A percentile compares a stretch with the other conserved stretches of the same genome.
Conservation (phyloP, 228 moss, liverwort and hornwort genomes). For the Sphagnum fallax region DNA sequence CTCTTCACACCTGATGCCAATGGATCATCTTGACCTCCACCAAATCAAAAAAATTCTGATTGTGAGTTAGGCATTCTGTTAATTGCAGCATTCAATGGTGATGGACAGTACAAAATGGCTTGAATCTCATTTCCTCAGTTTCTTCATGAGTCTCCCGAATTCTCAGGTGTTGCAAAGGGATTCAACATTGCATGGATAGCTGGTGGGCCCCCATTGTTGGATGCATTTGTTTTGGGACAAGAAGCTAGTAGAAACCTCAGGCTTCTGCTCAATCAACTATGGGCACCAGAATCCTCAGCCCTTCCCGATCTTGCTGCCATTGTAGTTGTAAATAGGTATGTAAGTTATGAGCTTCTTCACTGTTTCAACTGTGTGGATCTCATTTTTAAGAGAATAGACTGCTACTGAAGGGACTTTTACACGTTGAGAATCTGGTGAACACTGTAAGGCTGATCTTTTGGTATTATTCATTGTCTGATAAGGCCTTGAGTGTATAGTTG, state of each 20-base stretch:
- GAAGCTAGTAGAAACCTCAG: conserved; percentile 97
- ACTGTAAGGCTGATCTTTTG: no score
- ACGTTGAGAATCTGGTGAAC: no score
- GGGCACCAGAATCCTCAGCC: conserved; percentile 85
- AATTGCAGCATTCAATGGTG: background rate
- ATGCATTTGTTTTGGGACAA: conserved; percentile 90
- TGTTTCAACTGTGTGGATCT: no score
- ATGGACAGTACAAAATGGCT: background rate
- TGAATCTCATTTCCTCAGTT: no score
- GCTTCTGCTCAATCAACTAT: conserved; percentile 80
- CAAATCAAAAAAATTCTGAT: conserved; percentile 64
- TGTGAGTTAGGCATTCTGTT: conserved; percentile 41
- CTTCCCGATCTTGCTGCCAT: conserved; percentile 98
- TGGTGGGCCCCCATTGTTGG: conserved; percentile 86
- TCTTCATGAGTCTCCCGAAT: background rate
- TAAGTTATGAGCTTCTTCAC: background rate
- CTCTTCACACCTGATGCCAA: conserved; percentile 92
- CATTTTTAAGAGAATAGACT: no score
- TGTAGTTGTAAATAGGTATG: conserved; percentile 96
- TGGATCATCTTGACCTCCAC: conserved; percentile 59
- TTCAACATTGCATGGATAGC: conserved; percentile 97
- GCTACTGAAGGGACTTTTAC: no score
- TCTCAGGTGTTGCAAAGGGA: conserved; percentile 58
- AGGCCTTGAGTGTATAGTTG: no score
- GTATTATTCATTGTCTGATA: no score